These are phyloP conservation scores for Crithidia thermophila DNA, from an alignment of 208 protist species.

Conservation along the genomic window DNA sequence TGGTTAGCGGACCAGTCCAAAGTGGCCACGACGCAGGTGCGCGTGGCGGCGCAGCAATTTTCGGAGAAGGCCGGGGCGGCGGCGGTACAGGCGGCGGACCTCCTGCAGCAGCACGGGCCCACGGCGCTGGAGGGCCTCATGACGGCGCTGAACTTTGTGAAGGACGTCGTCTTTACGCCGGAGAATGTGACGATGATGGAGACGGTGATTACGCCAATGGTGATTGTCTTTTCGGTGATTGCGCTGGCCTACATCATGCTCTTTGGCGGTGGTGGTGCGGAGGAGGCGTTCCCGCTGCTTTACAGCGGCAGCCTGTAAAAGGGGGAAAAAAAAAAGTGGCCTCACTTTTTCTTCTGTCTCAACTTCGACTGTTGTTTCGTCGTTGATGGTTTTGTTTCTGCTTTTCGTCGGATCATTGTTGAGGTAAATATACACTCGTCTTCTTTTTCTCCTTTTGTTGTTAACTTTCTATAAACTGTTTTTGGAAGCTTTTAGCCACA, in stretches of 20 bases:
- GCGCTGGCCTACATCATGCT: conserved; percentile 24
- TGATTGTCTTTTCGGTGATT: conserved; percentile 18
- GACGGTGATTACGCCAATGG: conserved; percentile 33
- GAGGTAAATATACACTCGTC: too few species aligned
- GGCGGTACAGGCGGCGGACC: neutral
- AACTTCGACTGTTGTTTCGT: too few species aligned
- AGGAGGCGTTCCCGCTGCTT: conserved; percentile 7
- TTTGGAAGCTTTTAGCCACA: too few species aligned
- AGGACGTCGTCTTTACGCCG: conserved; percentile 34
- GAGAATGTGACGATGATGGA: conserved; percentile 37
- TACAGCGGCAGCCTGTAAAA: conserved; percentile 6
- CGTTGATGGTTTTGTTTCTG: too few species aligned
- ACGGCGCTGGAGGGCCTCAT: conserved; percentile 12
- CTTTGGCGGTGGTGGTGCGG: conserved; percentile 5
- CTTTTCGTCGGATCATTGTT: neutral
- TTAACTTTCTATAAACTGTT: too few species aligned
- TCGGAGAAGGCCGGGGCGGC: conserved; percentile 1
- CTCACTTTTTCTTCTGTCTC: too few species aligned
- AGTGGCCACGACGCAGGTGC: conserved; percentile 5
- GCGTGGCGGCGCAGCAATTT: conserved; percentile 2
- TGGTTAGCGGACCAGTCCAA: conserved; percentile 12
- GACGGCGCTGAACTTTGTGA: conserved; percentile 9
- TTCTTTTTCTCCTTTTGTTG: too few species aligned
- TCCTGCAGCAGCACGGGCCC: conserved; percentile 31
- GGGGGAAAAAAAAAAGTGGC: neutral